Evolutionary conservation across 1,139 yeast genomes (phyloP), one percentile per base, ranked within the genome.

Genomic region (Zygotorulaspora mrakii): DNA sequence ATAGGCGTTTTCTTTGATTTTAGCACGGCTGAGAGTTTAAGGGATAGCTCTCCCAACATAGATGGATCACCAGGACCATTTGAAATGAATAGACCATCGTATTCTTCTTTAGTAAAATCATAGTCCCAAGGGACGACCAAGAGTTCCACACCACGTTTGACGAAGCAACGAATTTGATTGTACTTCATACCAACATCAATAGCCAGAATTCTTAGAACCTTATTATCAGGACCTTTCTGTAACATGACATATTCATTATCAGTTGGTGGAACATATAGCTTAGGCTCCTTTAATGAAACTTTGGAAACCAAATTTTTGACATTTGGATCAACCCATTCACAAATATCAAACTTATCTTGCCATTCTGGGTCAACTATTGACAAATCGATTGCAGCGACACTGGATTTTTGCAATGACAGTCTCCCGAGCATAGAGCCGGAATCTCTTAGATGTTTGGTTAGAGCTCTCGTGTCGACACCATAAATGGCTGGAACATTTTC

Each of bases 11-110:
- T 72, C 64, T 79, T 81, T 35, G 76, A 78, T 37, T 73, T 77
- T 31, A 91, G 65, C 29, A 77, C 85, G 35, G 61, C 65, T 37
- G 73, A 57, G 57, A 91, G 69, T 51, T 76, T 78, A n/a, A 43
- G 40, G 12, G 57, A 49, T 20, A 64, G 46, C 14, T 55, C 59
- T 20, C 77, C 64, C 79, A 94, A 74, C 45, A 84, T 86, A 32
- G 94, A 77, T 45, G 99, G 99, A 69, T 94, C 97, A 76, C 99
- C 99, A 30, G 99, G 99, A 71, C 99, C 99, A 67, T 94, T 94
- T 43, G 97, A 88, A 52, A 91, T 74, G 67, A 94, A 94, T 58
- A 94, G 73, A 70, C 98, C 99, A 65, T 94, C 97, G 63, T 83
- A 94, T 48, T 77, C 72, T 62, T 86, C 91, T 35, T 66, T 58